A percentile compares a stretch with the other conserved stretches of the same genome.
phyloP scores from a whole-genome alignment of 345 rosid genomes.

The Populus deltoides region DNA sequence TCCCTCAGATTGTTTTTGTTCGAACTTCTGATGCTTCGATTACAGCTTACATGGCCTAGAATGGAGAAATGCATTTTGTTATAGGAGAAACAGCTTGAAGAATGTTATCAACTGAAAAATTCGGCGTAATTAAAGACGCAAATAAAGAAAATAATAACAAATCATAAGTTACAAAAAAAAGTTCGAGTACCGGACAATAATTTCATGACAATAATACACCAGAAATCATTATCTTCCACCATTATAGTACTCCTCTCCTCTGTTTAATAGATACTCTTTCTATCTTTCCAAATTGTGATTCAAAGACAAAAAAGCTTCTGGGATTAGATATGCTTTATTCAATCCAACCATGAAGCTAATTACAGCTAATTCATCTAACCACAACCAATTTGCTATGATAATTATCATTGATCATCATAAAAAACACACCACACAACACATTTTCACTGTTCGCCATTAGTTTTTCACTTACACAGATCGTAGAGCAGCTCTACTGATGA shows the following conservation, averaged over 20 bases:
- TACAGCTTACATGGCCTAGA: not conserved
- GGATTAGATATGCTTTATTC: not conserved
- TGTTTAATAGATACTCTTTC: not conserved
- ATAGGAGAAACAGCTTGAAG: not conserved
- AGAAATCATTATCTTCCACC: not conserved
- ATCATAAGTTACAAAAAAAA: not conserved
- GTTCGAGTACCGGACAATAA: not conserved
- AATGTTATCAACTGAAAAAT: not conserved
- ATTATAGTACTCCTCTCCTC: not conserved
- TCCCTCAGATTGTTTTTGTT: not conserved
- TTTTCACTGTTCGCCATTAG: not conserved
- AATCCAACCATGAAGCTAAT: slow-evolving; percentile 1
- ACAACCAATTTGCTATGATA: not conserved
- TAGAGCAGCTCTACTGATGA: not conserved
- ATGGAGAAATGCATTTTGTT: not conserved
- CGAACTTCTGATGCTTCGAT: not conserved
- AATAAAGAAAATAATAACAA: not conserved
- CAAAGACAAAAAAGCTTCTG: not conserved
- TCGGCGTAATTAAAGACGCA: too few species aligned
- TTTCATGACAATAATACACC: not conserved
- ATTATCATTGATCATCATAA: slow-evolving; percentile 2
- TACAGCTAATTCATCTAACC: not conserved
- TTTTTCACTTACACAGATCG: not conserved
- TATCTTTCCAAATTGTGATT: not conserved
- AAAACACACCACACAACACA: slow-evolving; percentile 13